These are phyloP conservation scores for Corniculantispora saksenae DNA, from an alignment of 2,329 filamentous ascomycete genomes.

Conservation along the genomic window DNA sequence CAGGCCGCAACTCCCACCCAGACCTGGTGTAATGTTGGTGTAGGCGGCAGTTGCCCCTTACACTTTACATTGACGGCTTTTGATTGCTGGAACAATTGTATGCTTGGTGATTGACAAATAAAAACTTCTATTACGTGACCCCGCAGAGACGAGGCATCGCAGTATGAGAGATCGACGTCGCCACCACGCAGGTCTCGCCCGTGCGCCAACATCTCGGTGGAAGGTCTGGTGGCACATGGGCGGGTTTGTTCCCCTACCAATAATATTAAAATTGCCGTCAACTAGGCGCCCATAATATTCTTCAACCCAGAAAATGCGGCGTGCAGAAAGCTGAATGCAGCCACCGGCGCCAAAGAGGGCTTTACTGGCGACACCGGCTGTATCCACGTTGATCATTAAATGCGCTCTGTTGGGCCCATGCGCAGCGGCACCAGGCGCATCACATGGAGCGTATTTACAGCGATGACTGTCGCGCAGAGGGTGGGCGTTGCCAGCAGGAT, in stretches of 20 bases:
- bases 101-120: not conserved
- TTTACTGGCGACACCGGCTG: conserved; percentile 10
- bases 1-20: not conserved
- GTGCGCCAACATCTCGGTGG: not conserved
- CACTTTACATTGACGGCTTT: too few relatives aligned
- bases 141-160: not conserved
- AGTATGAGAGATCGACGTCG: not conserved
- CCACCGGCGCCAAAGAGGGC: not conserved
- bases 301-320: not conserved
- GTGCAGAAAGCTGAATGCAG: conserved; percentile 5
- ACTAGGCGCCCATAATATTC: too few relatives aligned
- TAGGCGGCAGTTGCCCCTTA: too few relatives aligned
- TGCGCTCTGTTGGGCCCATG: not conserved
- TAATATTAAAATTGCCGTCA: not conserved
- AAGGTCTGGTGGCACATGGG: conserved; percentile 5
- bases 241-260: not conserved
- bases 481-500: not conserved
- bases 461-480: conserved; percentile 2
- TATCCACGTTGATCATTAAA: not conserved
- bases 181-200: conserved; percentile 3
- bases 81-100: not conserved
- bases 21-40: too few relatives aligned
- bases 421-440: not conserved
- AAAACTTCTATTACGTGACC: not conserved
- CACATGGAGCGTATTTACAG: conserved; percentile 2